Conservation (phyloP, 495 filamentous ascomycete genomes). For the Lentithecium fluviatile region DNA sequence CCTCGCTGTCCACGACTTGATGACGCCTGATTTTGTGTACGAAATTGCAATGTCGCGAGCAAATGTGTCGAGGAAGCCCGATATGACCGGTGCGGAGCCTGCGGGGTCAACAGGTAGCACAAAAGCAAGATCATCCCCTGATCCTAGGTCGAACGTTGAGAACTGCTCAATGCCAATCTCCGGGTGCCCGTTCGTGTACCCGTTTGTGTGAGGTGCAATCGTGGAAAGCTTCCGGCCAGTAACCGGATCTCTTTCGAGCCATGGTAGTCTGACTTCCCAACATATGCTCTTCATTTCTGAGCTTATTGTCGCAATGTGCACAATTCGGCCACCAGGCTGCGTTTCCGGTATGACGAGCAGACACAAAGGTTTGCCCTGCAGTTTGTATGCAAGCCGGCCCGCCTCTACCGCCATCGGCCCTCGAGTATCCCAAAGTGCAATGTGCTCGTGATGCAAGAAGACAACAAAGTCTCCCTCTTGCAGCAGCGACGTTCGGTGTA, state of each 20-base stretch:
- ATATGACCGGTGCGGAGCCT: slow-evolving; percentile 65
- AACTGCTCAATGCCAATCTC: slow-evolving; percentile 60
- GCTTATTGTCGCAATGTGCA: slow-evolving; percentile 77
- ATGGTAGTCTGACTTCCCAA: slow-evolving; percentile 71
- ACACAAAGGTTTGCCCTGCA: slow-evolving; percentile 75
- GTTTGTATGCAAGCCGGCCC: slow-evolving; percentile 57
- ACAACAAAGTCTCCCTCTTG: slow-evolving; percentile 74
- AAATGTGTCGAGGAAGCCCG: slow-evolving; percentile 85
- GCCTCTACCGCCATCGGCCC: slow-evolving; percentile 55
- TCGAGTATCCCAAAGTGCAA: slow-evolving; percentile 80
- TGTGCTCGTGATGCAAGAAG: slow-evolving; percentile 71
- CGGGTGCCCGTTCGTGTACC: slow-evolving; percentile 34
- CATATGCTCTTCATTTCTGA: slow-evolving; percentile 80
- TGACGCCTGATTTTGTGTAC: slow-evolving; percentile 70
- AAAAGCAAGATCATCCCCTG: slow-evolving; percentile 73
- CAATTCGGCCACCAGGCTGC: slow-evolving; percentile 48
- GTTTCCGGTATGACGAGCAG: slow-evolving; percentile 72
- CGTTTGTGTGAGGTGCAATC: slow-evolving; percentile 23
- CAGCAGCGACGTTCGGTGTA: slow-evolving; percentile 78
- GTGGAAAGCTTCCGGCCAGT: slow-evolving; percentile 32
- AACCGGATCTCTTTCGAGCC: slow-evolving; percentile 24
- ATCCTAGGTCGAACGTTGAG: slow-evolving; percentile 67
- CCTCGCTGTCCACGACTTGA: slow-evolving; percentile 84
- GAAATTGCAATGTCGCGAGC: slow-evolving; percentile 86
- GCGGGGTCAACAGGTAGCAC: slow-evolving; percentile 89